Conservation (phyloP, 345 rosid species). For the Carallia brachiata region DNA sequence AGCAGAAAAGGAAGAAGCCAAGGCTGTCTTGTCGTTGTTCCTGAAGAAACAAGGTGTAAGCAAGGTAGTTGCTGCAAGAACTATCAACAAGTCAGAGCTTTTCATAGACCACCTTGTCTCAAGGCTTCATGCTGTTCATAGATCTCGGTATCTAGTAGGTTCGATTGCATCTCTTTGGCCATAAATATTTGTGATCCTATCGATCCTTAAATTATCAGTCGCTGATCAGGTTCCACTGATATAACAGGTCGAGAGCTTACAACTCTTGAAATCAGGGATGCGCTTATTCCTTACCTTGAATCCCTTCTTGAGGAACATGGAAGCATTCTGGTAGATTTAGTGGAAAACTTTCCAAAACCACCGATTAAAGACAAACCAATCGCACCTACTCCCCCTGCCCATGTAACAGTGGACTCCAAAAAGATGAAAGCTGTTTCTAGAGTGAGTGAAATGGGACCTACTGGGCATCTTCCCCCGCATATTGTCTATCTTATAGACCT, state of each 20-base stretch:
- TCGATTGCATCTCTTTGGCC: slow-evolving; percentile 40
- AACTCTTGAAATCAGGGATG: slow-evolving; percentile 83
- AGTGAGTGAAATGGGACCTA: slow-evolving; percentile 52
- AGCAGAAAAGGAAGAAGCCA: slow-evolving; percentile 92
- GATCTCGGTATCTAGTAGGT: slow-evolving; percentile 93
- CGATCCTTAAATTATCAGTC: background rate
- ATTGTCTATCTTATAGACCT: slow-evolving; percentile 71
- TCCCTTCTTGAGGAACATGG: slow-evolving; percentile 65
- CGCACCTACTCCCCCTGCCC: slow-evolving; percentile 30
- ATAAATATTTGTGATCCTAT: background rate
- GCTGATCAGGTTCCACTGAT: slow-evolving; percentile 6
- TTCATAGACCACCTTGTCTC: slow-evolving; percentile 79
- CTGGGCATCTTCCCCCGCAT: slow-evolving; percentile 70
- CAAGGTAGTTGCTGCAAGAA: slow-evolving; percentile 62
- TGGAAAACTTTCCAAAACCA: slow-evolving; percentile 65
- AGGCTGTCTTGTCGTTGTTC: slow-evolving; percentile 78
- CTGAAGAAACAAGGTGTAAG: slow-evolving; percentile 78
- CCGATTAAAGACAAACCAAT: slow-evolving; percentile 42
- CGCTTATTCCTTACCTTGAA: slow-evolving; percentile 77
- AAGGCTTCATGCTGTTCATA: slow-evolving; percentile 74
- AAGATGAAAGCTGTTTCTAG: slow-evolving; percentile 65
- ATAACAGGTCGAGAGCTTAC: slow-evolving; percentile 84
- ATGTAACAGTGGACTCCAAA: slow-evolving; percentile 37
- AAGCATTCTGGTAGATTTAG: slow-evolving; percentile 51
- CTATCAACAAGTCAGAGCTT: slow-evolving; percentile 65